phyloP scores from a whole-genome alignment of 768 basidiomycete species.

The Fomitopsis pulvina region DNA sequence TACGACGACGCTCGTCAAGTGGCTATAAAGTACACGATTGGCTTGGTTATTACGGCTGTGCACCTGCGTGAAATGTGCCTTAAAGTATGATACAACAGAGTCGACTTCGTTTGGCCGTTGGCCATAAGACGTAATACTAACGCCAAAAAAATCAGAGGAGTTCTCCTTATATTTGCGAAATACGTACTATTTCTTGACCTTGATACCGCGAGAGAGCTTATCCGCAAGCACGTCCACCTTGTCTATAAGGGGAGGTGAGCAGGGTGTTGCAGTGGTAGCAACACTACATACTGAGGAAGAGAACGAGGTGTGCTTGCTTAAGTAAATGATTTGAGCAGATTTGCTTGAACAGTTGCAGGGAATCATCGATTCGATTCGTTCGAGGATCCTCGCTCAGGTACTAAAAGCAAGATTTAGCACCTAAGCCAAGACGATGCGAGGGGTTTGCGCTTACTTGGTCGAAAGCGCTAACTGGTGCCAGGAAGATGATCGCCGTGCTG shows the following conservation, averaged over 20 bases:
- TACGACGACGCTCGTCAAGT: conserved; percentile 78
- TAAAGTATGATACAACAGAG: conserved; percentile 71
- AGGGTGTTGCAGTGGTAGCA: conserved; percentile 25
- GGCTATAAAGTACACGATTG: conserved; percentile 57
- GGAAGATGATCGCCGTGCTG: conserved; percentile 71
- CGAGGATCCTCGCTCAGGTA: conserved; percentile 84
- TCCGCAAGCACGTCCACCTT: conserved; percentile 72
- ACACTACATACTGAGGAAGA: conserved; percentile 65
- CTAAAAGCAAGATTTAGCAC: conserved; percentile 28
- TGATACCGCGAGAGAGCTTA: conserved; percentile 65
- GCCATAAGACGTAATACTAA: conserved; percentile 72
- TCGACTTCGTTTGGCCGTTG: conserved; percentile 66
- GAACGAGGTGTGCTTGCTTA: conserved; percentile 44
- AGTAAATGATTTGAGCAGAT: conserved; percentile 78
- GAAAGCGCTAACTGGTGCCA: conserved; percentile 81
- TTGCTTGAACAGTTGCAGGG: conserved; percentile 80
- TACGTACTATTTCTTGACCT: conserved; percentile 74
- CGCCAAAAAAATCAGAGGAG: neutral
- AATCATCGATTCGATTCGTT: conserved; percentile 83
- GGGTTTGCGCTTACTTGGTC: conserved; percentile 52
- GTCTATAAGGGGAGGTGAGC: conserved; percentile 30
- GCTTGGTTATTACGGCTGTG: conserved; percentile 59
- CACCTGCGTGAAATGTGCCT: conserved; percentile 76
- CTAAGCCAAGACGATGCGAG: neutral
- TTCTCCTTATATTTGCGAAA: neutral